These are phyloP conservation scores for Candida verbasci DNA, from an alignment of 805 yeast genomes.

Conservation along the genomic window DNA sequence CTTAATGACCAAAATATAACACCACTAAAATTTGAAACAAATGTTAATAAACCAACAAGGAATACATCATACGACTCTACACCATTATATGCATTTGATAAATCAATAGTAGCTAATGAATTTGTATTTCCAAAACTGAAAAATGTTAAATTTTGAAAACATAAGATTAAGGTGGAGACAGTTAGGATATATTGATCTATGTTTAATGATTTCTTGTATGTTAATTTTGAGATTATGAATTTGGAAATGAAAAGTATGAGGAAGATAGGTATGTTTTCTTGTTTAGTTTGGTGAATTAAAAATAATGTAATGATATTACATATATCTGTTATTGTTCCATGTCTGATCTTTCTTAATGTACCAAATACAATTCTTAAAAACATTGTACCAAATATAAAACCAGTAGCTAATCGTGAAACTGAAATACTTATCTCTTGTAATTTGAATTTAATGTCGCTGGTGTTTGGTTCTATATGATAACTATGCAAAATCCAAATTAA, in stretches of 20 bases:
- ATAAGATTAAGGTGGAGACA: slow-evolving; percentile 35
- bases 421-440: slow-evolving; percentile 21
- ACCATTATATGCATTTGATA: slow-evolving; percentile 92
- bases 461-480: slow-evolving; percentile 3
- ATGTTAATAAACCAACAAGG: slow-evolving; percentile 73
- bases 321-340: slow-evolving; percentile 31
- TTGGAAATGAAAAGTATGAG: slow-evolving; percentile 30
- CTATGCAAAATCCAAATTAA: slow-evolving; percentile 24
- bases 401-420: slow-evolving; percentile 21
- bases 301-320: slow-evolving; percentile 34
- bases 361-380: slow-evolving; percentile 25
- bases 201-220: slow-evolving; percentile 9
- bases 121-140: slow-evolving; percentile 90
- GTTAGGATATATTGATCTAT: slow-evolving; percentile 18
- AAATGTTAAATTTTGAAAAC: slow-evolving; percentile 72
- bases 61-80: slow-evolving; percentile 62
- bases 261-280: slow-evolving; percentile 54
- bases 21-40: slow-evolving; percentile 79
- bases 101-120: slow-evolving; percentile 84
- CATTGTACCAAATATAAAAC: slow-evolving; percentile 23
- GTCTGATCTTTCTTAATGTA: slow-evolving; percentile 17
- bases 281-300: slow-evolving; percentile 52
- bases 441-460: slow-evolving; percentile 8
- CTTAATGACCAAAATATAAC: slow-evolving; percentile 77
- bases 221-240: slow-evolving; percentile 14